Evolutionary conservation across 257 asterid species (phyloP).

Genomic region (Cynanchum wilfordii): DNA sequence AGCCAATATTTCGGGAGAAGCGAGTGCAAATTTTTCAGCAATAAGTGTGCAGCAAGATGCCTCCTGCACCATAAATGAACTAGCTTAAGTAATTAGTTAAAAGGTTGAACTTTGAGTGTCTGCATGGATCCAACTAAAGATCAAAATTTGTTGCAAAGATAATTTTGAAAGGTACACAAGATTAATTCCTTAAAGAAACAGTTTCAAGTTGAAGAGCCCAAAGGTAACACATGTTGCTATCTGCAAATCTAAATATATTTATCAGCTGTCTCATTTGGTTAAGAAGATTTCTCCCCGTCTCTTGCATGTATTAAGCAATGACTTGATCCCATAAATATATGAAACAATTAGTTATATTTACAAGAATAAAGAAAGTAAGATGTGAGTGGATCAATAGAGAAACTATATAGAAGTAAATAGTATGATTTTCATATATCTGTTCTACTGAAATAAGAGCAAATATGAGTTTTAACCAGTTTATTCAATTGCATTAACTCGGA

Average conservation of each 20-base stretch:
- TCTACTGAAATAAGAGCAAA: background rate
- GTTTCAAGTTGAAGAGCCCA: background rate
- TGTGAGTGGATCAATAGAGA: background rate
- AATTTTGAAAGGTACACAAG: background rate
- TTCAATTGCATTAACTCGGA: background rate
- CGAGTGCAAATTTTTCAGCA: slow-evolving; percentile 53
- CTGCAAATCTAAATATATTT: background rate
- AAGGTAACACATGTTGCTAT: background rate
- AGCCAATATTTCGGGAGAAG: slow-evolving; percentile 64
- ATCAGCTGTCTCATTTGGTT: background rate
- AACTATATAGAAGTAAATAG: background rate
- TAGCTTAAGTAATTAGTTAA: background rate
- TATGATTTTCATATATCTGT: background rate
- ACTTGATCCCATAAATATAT: background rate
- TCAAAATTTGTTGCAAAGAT: background rate
- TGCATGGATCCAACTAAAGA: background rate
- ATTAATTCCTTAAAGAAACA: background rate
- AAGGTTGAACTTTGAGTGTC: background rate
- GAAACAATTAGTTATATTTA: background rate
- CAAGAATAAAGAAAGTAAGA: background rate
- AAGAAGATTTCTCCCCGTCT: background rate
- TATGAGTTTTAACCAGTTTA: background rate
- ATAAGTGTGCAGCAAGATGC: slow-evolving; percentile 64
- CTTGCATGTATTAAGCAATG: background rate
- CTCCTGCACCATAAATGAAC: slow-evolving; percentile 42